Base-by-base conservation (phyloP, 2,329 filamentous ascomycete species). In the Colletotrichum sp. region DNA sequence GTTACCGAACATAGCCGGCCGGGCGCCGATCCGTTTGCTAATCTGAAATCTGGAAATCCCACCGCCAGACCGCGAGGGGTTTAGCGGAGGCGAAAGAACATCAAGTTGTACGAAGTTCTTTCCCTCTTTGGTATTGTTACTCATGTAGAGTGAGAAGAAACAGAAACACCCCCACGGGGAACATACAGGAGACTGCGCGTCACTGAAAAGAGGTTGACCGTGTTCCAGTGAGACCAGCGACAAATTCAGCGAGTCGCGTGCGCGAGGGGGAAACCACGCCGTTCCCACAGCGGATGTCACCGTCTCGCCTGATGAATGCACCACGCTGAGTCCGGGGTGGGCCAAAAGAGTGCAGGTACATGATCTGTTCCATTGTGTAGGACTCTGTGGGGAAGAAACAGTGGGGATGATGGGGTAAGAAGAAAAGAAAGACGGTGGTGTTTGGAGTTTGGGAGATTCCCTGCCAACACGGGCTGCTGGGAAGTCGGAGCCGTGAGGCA, bases 1-100 rank as follows among this genome's bases (percentile, higher is more conserved):
- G 39, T 73, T 76, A 21, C 73, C 70, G 73, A 76, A 24, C 70
- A 73, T 76, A 65, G 64, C 73, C 70, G 70, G 64, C 24, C 57
- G 28, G 44, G 26, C 36, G 70, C 60, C 70, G 64, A 73, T 64
- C 69, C 34, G 59, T 63, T 64, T 68, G 28, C 32, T 18, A 21
- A 68, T 52, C n/a, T 60, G 28, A 65, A 44, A 49, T 59, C 52
- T 39, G 18, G 28, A 18, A 52, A 21, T n/a, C 18, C 24, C 39
- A 16, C 52, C 63, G 12, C 62, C 28, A 72, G 10, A 3, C 63
- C 15, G 24, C 30, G 63, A 62, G 49, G 26, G 68, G 68, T 16
- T 24, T 68, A 72, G 63, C 57, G 62, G 55, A 68, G 55, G 67
- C 34, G 34, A 34, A 44, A 24, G 67, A 69, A 49, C 55, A 49